phyloP scores from a whole-genome alignment of 768 basidiomycete genomes.

The Lyophyllum semitale region DNA sequence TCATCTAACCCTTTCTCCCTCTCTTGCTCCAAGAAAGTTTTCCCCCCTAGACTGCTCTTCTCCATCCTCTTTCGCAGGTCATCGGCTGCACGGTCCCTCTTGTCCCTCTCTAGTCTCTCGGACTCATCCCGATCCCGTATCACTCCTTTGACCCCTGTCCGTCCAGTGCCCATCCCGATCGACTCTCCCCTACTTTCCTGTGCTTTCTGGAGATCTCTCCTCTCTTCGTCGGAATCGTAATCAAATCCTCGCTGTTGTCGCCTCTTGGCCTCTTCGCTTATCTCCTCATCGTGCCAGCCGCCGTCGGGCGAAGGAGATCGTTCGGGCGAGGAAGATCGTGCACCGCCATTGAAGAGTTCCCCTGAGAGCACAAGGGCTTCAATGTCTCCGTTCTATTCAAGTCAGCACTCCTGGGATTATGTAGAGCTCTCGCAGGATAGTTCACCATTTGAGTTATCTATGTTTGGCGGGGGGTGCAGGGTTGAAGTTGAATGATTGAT shows the following conservation, averaged over 20 bases:
- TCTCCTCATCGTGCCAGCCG: constrained; percentile 57
- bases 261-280: constrained; percentile 37
- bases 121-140: constrained; percentile 82
- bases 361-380: constrained; percentile 52
- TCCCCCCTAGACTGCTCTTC: constrained; percentile 62
- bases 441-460: constrained; percentile 6
- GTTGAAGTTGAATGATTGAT: not conserved
- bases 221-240: constrained; percentile 44
- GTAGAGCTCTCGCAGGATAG: not conserved
- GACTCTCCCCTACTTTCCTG: constrained; percentile 46
- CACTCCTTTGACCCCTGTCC: constrained; percentile 89
- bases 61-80: constrained; percentile 62
- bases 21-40: constrained; percentile 80
- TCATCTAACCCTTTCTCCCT: constrained; percentile 52
- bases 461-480: not conserved
- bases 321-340: constrained; percentile 62
- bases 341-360: constrained; percentile 60
- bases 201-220: constrained; percentile 33
- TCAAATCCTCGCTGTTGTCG: constrained; percentile 39
- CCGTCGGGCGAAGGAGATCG: constrained; percentile 63
- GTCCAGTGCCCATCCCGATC: constrained; percentile 83
- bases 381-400: constrained; percentile 24
- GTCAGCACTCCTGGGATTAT: constrained; percentile 1
- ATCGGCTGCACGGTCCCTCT: constrained; percentile 52
- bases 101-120: constrained; percentile 51